Evolutionary conservation across 2,329 filamentous ascomycete genomes (phyloP), one percentile per base, ranked within the genome.

Genomic region (Nannizzia gypsea): DNA sequence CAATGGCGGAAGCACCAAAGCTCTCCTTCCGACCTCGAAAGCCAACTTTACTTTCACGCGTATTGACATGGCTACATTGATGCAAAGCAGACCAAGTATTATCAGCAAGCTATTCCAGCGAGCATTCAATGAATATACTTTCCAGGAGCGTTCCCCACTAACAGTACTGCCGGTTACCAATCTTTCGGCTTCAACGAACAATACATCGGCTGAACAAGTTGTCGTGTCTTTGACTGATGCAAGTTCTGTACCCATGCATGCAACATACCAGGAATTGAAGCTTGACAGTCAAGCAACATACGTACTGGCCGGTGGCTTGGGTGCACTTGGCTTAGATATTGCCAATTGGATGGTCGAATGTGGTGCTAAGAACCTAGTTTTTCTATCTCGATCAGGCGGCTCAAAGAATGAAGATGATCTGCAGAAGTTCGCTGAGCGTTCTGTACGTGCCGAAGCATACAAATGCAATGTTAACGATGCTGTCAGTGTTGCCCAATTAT

Each of bases 351-450:
- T 63, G 50, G 57, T 58, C 11, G 28, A 55, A 17, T 52, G 55
- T 42, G 61, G 72, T 0, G 72, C 71, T 11, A 61, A 63, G 3
- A 59, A 70, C 54, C 42, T 74, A 3, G 64, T 69, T 1, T 67
- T 71, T 42, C 56, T 74, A 6, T 72, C 70, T 15, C 58, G 68
- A n/a, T 59, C 61, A 34, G 67, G 64, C 28, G 63, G 58, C 9
- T 9, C 42, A 15, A 57, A 52, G 20, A 6, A 50, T 2, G 61
- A 63, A 22, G 62, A 64, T 17, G 63, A 46, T 24, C 42, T 62
- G 9, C 9, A 17, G 3, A n/a, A 58, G 8, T 24, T 50, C 9
- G 59, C 60, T 6, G 28, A 20, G 20, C 63, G 63, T 20, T 61
- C 64, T 61, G 62, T 67, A 8, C 31, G 11, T 34, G 8, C 26